Evolutionary conservation across 1,284 basidiomycete species (phyloP).

Genomic region (Ceratobasidium sp.): DNA sequence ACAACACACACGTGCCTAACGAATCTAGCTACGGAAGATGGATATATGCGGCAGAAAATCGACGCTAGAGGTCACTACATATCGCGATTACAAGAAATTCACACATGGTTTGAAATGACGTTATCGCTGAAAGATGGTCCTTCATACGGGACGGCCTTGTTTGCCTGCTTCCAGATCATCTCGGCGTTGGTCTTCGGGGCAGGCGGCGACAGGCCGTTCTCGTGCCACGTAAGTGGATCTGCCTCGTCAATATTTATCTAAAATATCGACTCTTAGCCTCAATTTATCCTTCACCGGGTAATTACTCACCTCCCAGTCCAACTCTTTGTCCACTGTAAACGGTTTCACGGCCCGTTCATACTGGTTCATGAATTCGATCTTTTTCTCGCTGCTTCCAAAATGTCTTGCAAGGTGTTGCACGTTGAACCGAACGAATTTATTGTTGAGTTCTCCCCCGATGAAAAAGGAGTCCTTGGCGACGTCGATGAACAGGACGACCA

Average conservation of each 20-base stretch:
- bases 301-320: constrained; percentile 35
- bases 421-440: constrained; percentile 24
- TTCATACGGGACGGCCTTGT: constrained; percentile 31
- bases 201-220: constrained; percentile 34
- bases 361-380: constrained; percentile 11
- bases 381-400: background rate
- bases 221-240: constrained; percentile 31
- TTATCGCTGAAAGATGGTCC: constrained; percentile 18
- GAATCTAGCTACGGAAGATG: no score
- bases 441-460: constrained; percentile 28
- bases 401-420: constrained; percentile 29
- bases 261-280: background rate
- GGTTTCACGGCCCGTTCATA: constrained; percentile 27
- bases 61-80: no score
- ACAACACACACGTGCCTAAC: no score
- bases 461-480: constrained; percentile 18
- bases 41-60: no score
- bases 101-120: background rate
- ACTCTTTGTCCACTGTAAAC: constrained; percentile 26
- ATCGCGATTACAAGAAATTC: no score
- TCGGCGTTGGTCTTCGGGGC: constrained; percentile 2
- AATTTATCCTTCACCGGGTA: background rate
- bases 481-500: constrained; percentile 29
- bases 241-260: constrained; percentile 38
- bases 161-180: constrained; percentile 1